These are phyloP conservation scores for Gardenia jasminoides DNA, from an alignment of 257 asterid species.

Conservation along the genomic window DNA sequence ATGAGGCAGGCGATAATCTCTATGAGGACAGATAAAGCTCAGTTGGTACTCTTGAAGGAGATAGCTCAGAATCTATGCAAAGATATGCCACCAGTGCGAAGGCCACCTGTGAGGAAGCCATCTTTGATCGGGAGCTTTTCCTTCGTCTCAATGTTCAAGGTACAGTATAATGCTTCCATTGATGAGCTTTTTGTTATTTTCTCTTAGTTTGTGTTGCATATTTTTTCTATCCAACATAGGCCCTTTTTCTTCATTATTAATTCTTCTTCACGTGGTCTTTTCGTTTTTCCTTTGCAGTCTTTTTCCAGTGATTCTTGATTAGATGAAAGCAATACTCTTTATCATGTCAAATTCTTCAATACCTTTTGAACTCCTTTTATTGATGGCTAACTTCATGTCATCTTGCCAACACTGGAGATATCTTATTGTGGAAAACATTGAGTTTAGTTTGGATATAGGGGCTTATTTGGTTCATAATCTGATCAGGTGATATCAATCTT, in stretches of 20 bases:
- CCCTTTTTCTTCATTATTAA: neutral
- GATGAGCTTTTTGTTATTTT: constrained; percentile 1
- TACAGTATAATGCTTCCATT: constrained; percentile 22
- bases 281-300: neutral
- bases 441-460: neutral
- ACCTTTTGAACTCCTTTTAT: neutral
- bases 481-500: neutral
- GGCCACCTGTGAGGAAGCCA: constrained; percentile 52
- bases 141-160: constrained; percentile 71
- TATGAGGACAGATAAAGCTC: constrained; percentile 88
- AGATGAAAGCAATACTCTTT: neutral
- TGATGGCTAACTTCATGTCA: neutral
- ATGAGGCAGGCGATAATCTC: constrained; percentile 90
- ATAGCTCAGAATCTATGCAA: constrained; percentile 85
- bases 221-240: neutral
- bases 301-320: neutral
- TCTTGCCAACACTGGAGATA: neutral
- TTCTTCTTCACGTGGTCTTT: neutral
- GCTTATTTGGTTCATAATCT: neutral
- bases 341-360: neutral
- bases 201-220: neutral
- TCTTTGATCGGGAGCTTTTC: constrained; percentile 45
- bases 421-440: neutral
- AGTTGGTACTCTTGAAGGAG: constrained; percentile 76
- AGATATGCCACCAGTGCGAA: constrained; percentile 62